Base-by-base conservation (phyloP, 192 early-diverging fungal genomes). In the Chytriomyces hyalinus region DNA sequence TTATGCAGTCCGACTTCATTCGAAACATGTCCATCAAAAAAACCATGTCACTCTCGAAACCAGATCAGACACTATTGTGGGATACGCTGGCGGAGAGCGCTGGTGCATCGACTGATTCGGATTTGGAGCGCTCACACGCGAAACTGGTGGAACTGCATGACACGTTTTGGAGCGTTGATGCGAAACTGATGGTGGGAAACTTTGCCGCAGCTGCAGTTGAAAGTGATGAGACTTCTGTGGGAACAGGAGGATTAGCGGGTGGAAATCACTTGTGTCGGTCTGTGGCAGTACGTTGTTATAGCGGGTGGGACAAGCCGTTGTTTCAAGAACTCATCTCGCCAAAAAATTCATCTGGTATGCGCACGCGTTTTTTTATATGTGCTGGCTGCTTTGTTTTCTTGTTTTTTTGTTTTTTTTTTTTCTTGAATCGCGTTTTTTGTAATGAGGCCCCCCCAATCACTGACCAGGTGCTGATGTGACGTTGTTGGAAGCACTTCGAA, bases 31-130 rank as follows among this genome's bases (percentile, higher is more conserved):
- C 88, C 20, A 94, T 91, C 5, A 95, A 95, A 80, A 87, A 90
- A 59, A 91, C 94, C 22, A 95, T 97, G 94, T 90, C 91, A 26
- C 76, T 97, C 80, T 90, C 93, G 28, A 94, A 93, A 73, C 81
- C 86, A 28, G 94, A 97, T 75, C 93, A 94, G 77, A 90, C 88
- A 63, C 90, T 91, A 60, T 79, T 97, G 65, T 92, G 93, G 92
- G 89, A 93, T 49, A 87, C 92, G 1, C 57, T 95, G 44, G 86
- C 70, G 44, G 80, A 85, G 63, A 87, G 44, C 20, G 91, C 90
- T 87, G 62, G 72, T 24, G 61, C 43, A n/a, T 43, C 24, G 10
- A 36, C 60, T 3, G 60, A 62, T 17, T 20, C 13, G 59, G 53
- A 43, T 28, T 26, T 36, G 0, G 1, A 26, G 26, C 20, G 49